phyloP scores from a whole-genome alignment of 2,329 filamentous ascomycete species.

The Lachnellula willkommii region DNA sequence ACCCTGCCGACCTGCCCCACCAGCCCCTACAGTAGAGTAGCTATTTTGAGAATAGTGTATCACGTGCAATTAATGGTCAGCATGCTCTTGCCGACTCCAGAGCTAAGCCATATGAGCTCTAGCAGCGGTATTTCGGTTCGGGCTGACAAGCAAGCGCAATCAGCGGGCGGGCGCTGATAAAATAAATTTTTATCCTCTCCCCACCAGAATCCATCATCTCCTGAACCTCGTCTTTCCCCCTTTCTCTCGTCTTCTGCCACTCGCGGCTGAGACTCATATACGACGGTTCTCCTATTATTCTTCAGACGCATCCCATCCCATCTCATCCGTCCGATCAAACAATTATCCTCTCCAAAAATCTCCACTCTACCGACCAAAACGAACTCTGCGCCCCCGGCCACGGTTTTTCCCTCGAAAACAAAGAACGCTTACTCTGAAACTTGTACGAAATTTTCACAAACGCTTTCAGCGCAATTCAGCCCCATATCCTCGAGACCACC shows the following conservation, averaged over 20 bases:
- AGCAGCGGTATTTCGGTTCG: no score
- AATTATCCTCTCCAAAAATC: slow-evolving; percentile 23
- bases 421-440: slow-evolving; percentile 24
- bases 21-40: no score
- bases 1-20: no score
- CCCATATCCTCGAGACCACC: background rate
- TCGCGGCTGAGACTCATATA: slow-evolving; percentile 27
- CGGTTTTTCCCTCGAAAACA: slow-evolving; percentile 14
- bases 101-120: no score
- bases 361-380: slow-evolving; percentile 18
- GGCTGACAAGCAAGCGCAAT: background rate
- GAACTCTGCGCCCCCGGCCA: slow-evolving; percentile 18
- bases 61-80: no score
- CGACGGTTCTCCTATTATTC: slow-evolving; percentile 12
- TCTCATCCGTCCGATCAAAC: slow-evolving; percentile 21
- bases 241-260: slow-evolving; percentile 27
- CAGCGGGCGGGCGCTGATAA: background rate
- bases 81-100: no score
- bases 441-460: slow-evolving; percentile 17
- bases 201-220: slow-evolving; percentile 6
- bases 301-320: background rate
- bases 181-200: slow-evolving; percentile 1
- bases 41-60: no score
- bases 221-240: slow-evolving; percentile 4
- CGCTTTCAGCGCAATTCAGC: background rate